Evolutionary conservation across 257 asterid species (phyloP).

Genomic region (Osmanthus fragrans): DNA sequence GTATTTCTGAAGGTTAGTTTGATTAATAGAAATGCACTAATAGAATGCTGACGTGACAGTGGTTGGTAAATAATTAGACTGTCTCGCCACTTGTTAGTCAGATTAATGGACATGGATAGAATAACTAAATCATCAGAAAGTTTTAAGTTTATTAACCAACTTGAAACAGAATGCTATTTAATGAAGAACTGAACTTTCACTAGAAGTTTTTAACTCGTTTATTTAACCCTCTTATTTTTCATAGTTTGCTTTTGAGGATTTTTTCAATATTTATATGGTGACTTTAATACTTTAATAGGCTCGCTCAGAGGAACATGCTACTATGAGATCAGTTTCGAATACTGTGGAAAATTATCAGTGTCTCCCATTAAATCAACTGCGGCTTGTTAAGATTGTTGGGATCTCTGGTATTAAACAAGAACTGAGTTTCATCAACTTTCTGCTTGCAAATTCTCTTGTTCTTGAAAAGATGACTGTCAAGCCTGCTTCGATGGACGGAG

Average conservation of each 20-base stretch:
- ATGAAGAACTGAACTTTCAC: background rate
- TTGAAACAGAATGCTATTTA: background rate
- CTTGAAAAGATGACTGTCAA: constrained; percentile 83
- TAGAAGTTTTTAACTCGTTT: background rate
- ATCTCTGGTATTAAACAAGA: constrained; percentile 65
- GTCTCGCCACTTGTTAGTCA: background rate
- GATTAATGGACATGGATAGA: background rate
- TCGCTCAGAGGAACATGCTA: constrained; percentile 64
- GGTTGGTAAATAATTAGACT: background rate
- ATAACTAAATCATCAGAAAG: background rate
- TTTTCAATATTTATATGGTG: background rate
- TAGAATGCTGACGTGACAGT: background rate
- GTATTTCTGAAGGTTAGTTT: background rate
- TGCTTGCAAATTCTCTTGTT: constrained; percentile 68
- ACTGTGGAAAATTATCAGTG: constrained; percentile 36
- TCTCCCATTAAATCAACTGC: constrained; percentile 53
- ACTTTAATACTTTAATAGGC: constrained; percentile 48
- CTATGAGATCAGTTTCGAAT: constrained; percentile 25
- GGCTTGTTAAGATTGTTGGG: constrained; percentile 67
- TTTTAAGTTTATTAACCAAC: background rate
- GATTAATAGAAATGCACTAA: background rate
- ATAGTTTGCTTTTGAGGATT: background rate
- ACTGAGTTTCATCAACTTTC: constrained; percentile 66
- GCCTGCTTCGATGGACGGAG: constrained; percentile 61
- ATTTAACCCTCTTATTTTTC: background rate